Evolutionary conservation across 2,329 filamentous ascomycete species (phyloP).

Genomic region (Lecanicillium sp.): DNA sequence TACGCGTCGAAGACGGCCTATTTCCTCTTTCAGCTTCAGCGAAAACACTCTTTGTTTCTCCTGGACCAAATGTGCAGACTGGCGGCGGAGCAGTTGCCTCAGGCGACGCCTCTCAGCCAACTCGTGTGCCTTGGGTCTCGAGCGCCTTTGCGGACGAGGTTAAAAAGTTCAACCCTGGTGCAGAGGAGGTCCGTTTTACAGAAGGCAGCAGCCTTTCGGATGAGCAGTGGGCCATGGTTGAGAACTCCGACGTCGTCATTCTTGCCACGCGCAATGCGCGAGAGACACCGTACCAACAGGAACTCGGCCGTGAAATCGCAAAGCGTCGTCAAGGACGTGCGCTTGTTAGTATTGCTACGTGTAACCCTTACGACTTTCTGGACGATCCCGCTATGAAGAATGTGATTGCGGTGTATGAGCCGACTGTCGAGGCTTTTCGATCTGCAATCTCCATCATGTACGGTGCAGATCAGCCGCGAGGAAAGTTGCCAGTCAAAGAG

Average conservation of each 20-base stretch:
- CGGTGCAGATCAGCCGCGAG: conserved; percentile 10
- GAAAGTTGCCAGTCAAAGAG: conserved; percentile 12
- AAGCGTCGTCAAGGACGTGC: conserved; percentile 8
- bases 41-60: conserved; percentile 17
- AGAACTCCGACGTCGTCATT: conserved; percentile 15
- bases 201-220: conserved; percentile 8
- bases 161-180: conserved; percentile 8
- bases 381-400: conserved; percentile 14
- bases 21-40: conserved; percentile 11
- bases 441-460: conserved; percentile 15
- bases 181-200: conserved; percentile 15
- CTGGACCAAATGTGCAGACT: conserved; percentile 15
- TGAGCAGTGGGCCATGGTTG: conserved; percentile 14
- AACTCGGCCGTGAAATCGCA: conserved; percentile 14
- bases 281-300: conserved; percentile 16
- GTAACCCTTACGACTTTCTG: conserved; percentile 18
- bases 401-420: conserved; percentile 18
- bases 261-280: conserved; percentile 17
- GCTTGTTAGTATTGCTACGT: conserved; percentile 16
- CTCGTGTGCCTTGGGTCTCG: conserved; percentile 17
- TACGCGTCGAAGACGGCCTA: conserved; percentile 11
- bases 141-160: conserved; percentile 15
- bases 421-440: conserved; percentile 17
- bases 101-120: conserved; percentile 13
- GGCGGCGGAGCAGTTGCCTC: conserved; percentile 16